Percentiles rank a stretch among this genome's conserved stretches.
Evolutionary conservation across 306 rosid genomes (phyloP).

Genomic region (Trifolium subterraneum): DNA sequence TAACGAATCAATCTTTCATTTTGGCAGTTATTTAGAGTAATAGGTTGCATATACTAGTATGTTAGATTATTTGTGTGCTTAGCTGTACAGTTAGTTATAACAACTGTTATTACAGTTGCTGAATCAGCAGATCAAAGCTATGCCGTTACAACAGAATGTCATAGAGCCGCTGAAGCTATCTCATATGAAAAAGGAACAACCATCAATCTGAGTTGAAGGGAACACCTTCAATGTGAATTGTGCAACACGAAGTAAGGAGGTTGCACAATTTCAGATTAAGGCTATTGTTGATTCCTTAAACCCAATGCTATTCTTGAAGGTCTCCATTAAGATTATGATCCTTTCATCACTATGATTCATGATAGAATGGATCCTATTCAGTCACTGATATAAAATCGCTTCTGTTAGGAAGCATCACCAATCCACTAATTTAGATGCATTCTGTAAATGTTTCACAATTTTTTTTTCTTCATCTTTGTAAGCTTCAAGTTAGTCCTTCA

Average conservation of each 20-base stretch:
- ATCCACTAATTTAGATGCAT: not conserved
- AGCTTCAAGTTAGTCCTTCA: not conserved
- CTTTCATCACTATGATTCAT: not conserved
- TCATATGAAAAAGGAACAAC: not conserved
- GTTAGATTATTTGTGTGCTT: slow-evolving; percentile 6
- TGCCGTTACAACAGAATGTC: not conserved
- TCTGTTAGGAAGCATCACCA: not conserved
- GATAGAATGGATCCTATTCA: not conserved
- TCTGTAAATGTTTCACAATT: not conserved
- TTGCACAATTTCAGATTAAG: not conserved
- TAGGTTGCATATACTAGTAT: not conserved
- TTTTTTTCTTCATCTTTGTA: not conserved
- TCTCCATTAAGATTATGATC: not conserved
- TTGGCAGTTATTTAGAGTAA: not conserved
- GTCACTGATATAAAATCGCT: not conserved
- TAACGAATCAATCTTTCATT: not conserved
- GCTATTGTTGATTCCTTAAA: not conserved
- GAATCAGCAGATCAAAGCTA: not conserved
- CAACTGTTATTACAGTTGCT: slow-evolving; percentile 18
- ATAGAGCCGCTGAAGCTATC: not conserved
- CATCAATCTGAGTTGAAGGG: not conserved
- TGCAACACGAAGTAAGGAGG: not conserved
- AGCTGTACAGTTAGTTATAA: slow-evolving; percentile 5
- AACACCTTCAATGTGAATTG: not conserved
- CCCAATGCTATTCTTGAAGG: not conserved